Evolutionary conservation across 1,284 basidiomycete genomes (phyloP), one percentile per base, ranked within the genome.

Genomic region (Puccinia horiana): DNA sequence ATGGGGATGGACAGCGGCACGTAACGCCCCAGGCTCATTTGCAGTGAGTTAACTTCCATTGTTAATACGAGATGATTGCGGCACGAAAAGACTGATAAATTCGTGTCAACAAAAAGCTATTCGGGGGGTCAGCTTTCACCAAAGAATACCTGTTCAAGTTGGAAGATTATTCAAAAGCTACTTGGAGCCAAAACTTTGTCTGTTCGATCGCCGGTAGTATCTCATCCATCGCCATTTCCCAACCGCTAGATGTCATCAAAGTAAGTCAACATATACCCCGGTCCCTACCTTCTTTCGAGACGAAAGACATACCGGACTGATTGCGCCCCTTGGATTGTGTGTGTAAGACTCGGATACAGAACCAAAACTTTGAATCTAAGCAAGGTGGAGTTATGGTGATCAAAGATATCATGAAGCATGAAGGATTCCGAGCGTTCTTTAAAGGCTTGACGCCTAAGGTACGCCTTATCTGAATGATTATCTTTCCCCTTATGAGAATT

Each of bases 1-100:
- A 56, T 98, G 95, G 94, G 96, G 96, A 80, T 98, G 96, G 96
- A 99, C 96, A 52, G 94, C 98, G 89, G 96, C 95, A 0, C 91
- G 96, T 82, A 99, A 99, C 87, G 96, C 96, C 1, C 96, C 96
- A 2, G 96, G 96, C 20, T 92, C 91, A 80, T 99, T 99, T 85
- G 95, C 96, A 79, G 76, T 79, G n/a, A 70, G 49, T 35, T 18
- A 47, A 49, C 37, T 23, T 70, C 23, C 26, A 6, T 56, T 4
- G 14, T 26, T 11, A 56, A 37, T 6, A 9, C 32, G 26, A 56
- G 20, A 23, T 54, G 16, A 78, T 20, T 75, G 29, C 18, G 23
- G 9, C 6, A 32, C 20, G 16, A 11, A 52, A 54, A 54, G 5
- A n/a, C 42, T 29, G 23, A 40, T 23, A 65, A 58, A 44, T 63